Evolutionary conservation across 2,329 filamentous ascomycete species (phyloP).

Genomic region (Cyphellophora attinorum): DNA sequence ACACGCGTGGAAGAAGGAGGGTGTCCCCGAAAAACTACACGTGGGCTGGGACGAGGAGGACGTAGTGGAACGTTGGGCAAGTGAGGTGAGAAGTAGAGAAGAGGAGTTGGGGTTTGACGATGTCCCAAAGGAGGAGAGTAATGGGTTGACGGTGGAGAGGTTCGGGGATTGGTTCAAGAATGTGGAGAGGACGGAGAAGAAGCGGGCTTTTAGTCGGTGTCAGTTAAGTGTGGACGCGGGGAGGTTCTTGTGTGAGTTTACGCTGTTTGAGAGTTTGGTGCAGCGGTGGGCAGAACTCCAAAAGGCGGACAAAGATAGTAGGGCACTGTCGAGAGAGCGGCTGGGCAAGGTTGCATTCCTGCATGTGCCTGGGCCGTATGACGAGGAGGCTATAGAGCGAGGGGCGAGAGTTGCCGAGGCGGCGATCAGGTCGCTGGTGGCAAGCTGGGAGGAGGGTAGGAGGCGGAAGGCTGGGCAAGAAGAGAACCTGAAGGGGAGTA

Average conservation of each 20-base stretch:
- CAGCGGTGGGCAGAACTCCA: constrained; percentile 17
- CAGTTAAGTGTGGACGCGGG: constrained; percentile 50
- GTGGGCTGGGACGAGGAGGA: constrained; percentile 49
- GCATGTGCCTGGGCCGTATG: constrained; percentile 57
- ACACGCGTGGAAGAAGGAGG: constrained; percentile 43
- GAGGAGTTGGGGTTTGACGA: constrained; percentile 7
- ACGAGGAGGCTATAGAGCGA: constrained; percentile 34
- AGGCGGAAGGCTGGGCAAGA: constrained; percentile 3
- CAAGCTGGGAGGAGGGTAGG: constrained; percentile 25
- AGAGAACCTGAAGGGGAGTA: neutral
- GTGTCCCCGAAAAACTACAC: constrained; percentile 41
- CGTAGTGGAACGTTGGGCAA: constrained; percentile 47
- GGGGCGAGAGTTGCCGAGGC: constrained; percentile 32
- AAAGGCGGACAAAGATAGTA: constrained; percentile 19
- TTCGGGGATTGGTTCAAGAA: too few relatives aligned
- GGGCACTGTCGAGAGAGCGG: too few relatives aligned
- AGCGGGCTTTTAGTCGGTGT: neutral
- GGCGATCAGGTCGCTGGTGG: constrained; percentile 32
- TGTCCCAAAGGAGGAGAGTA: too few relatives aligned
- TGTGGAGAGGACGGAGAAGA: too few relatives aligned
- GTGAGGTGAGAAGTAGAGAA: constrained; percentile 18
- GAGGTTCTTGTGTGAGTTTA: constrained; percentile 68
- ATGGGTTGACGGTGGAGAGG: too few relatives aligned
- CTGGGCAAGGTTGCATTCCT: constrained; percentile 56
- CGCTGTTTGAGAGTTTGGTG: constrained; percentile 48